A percentile compares a stretch with the other conserved stretches of the same genome.
Evolutionary conservation across 2,329 filamentous ascomycete genomes (phyloP).

Genomic region (Aspergillus transmontanensis): DNA sequence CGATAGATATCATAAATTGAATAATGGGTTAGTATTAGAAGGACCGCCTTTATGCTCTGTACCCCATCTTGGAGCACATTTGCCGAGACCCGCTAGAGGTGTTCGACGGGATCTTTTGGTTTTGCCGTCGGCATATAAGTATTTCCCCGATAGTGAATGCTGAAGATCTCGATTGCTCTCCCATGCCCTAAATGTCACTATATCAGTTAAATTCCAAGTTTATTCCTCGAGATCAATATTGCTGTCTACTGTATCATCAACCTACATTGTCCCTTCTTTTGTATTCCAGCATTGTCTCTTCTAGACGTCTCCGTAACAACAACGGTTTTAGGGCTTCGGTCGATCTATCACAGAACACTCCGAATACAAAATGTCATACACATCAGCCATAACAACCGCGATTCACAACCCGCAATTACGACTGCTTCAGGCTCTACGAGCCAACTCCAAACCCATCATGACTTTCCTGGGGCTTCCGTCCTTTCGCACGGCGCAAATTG

Average conservation of each 20-base stretch:
- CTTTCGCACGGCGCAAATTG: slow-evolving; percentile 23
- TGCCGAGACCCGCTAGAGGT: background rate
- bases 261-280: background rate
- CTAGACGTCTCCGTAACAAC: background rate
- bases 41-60: no score
- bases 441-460: slow-evolving; percentile 20
- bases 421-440: slow-evolving; percentile 20
- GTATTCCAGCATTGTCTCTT: background rate
- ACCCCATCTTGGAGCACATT: background rate
- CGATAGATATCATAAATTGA: no score
- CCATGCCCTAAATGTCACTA: background rate
- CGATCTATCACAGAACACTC: background rate
- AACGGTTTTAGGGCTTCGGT: background rate
- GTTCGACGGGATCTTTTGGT: background rate
- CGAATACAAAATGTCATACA: background rate
- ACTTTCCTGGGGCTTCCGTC: slow-evolving; percentile 25
- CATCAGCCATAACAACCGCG: slow-evolving; percentile 7
- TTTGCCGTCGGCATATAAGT: background rate
- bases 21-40: background rate
- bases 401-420: slow-evolving; percentile 18
- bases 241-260: background rate
- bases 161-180: background rate
- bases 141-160: background rate
- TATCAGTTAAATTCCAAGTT: background rate
- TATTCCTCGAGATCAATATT: background rate